Evolutionary conservation across 1,284 basidiomycete genomes (phyloP).

Genomic region (Naganishia liquefaciens): DNA sequence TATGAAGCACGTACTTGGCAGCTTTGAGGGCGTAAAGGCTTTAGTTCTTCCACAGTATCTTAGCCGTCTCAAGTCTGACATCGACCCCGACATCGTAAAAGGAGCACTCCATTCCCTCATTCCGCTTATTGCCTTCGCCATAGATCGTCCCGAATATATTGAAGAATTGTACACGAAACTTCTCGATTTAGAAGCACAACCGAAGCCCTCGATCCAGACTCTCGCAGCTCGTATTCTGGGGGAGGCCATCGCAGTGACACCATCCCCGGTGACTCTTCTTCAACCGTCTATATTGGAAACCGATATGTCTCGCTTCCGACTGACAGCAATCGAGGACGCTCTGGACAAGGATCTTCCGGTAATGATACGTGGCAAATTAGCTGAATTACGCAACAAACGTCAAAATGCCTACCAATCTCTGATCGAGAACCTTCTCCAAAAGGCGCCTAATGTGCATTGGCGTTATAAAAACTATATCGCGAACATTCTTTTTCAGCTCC

Average conservation of each 20-base stretch:
- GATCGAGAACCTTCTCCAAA: conserved; percentile 53
- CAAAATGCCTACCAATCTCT: conserved; percentile 40
- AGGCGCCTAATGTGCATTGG: conserved; percentile 26
- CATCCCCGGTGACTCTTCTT: conserved; percentile 15
- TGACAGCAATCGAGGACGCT: conserved; percentile 1
- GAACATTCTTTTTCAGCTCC: conserved; percentile 55
- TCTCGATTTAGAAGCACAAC: conserved; percentile 16
- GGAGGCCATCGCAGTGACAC: conserved; percentile 21
- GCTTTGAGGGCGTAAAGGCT: conserved; percentile 78
- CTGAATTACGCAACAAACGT: conserved; percentile 16
- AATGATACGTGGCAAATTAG: not conserved
- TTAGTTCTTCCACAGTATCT: conserved; percentile 72
- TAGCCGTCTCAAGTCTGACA: conserved; percentile 71
- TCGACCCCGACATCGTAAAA: conserved; percentile 92
- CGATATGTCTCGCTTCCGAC: conserved; percentile 12
- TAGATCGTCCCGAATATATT: conserved; percentile 25
- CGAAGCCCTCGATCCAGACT: conserved; percentile 21
- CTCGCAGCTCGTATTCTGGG: conserved; percentile 15
- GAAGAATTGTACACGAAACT: conserved; percentile 24
- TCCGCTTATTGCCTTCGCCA: conserved; percentile 16
- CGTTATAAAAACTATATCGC: conserved; percentile 42
- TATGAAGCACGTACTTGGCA: conserved; percentile 54
- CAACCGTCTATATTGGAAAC: conserved; percentile 1
- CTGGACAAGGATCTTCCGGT: conserved; percentile 10
- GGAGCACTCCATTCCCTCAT: conserved; percentile 86